A percentile compares a stretch with the other conserved stretches of the same genome.
Evolutionary conservation across 2,329 filamentous ascomycete species (phyloP).

Genomic region (Botrytis byssoidea): DNA sequence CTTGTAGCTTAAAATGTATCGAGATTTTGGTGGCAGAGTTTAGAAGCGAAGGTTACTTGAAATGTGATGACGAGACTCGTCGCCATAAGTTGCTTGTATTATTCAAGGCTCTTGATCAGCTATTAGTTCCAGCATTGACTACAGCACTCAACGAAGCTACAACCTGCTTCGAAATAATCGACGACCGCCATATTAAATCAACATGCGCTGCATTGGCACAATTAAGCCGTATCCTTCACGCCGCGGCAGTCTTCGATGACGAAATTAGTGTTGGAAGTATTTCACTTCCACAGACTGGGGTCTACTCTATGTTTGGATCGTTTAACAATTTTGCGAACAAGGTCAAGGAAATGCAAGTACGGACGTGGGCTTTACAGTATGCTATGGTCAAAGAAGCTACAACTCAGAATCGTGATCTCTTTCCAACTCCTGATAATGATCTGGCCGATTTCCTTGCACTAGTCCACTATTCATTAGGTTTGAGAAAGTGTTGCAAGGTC

Average conservation of each 20-base stretch:
- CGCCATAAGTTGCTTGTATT: conserved; percentile 70
- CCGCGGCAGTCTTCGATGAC: conserved; percentile 80
- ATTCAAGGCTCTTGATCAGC: conserved; percentile 75
- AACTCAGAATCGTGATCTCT: conserved; percentile 61
- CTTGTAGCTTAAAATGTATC: conserved; percentile 81
- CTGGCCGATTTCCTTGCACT: conserved; percentile 76
- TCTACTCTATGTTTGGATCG: conserved; percentile 43
- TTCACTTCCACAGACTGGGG: conserved; percentile 56
- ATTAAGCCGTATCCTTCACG: conserved; percentile 73
- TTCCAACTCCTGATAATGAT: conserved; percentile 66
- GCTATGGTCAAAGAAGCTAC: conserved; percentile 74
- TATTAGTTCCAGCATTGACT: conserved; percentile 69
- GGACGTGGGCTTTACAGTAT: conserved; percentile 86
- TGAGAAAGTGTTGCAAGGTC: conserved; percentile 80
- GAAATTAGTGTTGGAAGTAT: conserved; percentile 75
- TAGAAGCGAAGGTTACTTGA: conserved; percentile 55
- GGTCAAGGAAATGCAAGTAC: conserved; percentile 82
- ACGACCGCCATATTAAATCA: conserved; percentile 71
- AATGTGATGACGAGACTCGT: conserved; percentile 61
- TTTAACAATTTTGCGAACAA: conserved; percentile 62
- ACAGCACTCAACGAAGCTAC: conserved; percentile 62
- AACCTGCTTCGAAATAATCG: conserved; percentile 79
- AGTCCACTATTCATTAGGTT: conserved; percentile 79
- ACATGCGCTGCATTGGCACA: conserved; percentile 71
- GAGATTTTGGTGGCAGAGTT: conserved; percentile 76